Percentiles rank a stretch among this genome's conserved stretches.
Evolutionary conservation across 1,284 basidiomycete genomes (phyloP).

Genomic region (Boletus sp.): DNA sequence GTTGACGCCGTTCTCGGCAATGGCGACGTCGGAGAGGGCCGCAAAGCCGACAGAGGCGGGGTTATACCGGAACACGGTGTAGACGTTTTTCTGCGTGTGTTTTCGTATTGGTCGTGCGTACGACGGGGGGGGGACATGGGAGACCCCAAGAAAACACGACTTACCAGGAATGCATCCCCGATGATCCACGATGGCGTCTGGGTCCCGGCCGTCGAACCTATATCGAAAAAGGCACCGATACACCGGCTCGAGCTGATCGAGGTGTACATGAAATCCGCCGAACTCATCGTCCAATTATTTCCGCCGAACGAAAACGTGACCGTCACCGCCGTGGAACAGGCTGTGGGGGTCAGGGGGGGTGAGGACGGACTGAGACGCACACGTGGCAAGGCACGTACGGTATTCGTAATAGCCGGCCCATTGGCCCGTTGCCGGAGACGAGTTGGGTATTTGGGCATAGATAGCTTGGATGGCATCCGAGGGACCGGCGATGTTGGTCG

Average conservation of each 20-base stretch:
- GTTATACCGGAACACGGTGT: slow-evolving; percentile 48
- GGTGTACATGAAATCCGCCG: slow-evolving; percentile 45
- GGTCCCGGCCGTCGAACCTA: slow-evolving; percentile 25
- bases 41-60: slow-evolving; percentile 54
- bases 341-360: slow-evolving; percentile 7
- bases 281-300: slow-evolving; percentile 40
- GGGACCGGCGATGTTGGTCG: slow-evolving; percentile 40
- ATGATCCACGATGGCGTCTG: slow-evolving; percentile 42
- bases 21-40: slow-evolving; percentile 32
- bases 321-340: slow-evolving; percentile 23
- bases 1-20: slow-evolving; percentile 30
- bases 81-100: slow-evolving; percentile 47
- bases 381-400: slow-evolving; percentile 16
- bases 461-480: slow-evolving; percentile 32
- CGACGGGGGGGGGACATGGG: too few species aligned
- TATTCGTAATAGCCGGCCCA: slow-evolving; percentile 33
- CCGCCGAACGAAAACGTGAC: slow-evolving; percentile 44
- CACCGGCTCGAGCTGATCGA: slow-evolving; percentile 34
- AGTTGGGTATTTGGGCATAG: slow-evolving; percentile 37
- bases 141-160: too few species aligned
- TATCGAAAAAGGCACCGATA: slow-evolving; percentile 49
- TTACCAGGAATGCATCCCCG: slow-evolving; percentile 50
- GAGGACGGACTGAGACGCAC: neutral
- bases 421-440: slow-evolving; percentile 25
- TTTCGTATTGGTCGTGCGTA: too few species aligned